These are phyloP conservation scores for Volvox carteri DNA, from an alignment of 163 green algal species.

Conservation along the genomic window DNA sequence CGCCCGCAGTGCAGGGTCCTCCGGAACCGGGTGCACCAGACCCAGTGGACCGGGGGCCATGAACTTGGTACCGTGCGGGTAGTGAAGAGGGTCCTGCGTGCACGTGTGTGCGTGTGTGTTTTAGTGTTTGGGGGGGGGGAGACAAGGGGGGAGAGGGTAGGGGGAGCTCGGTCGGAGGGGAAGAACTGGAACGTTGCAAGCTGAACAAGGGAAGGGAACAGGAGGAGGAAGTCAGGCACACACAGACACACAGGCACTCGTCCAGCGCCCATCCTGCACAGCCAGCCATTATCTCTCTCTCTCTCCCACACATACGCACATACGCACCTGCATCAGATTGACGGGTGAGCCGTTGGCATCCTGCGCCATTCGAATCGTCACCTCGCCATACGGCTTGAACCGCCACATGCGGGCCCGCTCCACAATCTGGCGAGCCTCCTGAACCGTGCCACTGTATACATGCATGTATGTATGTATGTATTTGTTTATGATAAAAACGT, in stretches of 20 bases:
- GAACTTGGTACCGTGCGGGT: slow-evolving; percentile 93
- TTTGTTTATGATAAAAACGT: too few relatives aligned
- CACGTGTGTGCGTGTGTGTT: too few relatives aligned
- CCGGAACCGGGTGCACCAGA: slow-evolving; percentile 84
- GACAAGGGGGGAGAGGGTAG: not conserved
- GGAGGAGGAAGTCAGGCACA: too few relatives aligned
- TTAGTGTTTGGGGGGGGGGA: slow-evolving; percentile 10
- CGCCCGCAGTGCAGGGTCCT: slow-evolving; percentile 74
- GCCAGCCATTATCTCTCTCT: too few relatives aligned
- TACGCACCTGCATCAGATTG: slow-evolving; percentile 80
- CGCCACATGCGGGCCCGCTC: slow-evolving; percentile 89
- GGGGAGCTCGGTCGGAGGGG: too few relatives aligned
- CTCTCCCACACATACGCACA: too few relatives aligned
- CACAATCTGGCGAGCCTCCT: slow-evolving; percentile 87
- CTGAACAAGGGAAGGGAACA: too few relatives aligned
- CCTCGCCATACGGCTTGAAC: slow-evolving; percentile 95
- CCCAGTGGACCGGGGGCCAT: slow-evolving; percentile 89
- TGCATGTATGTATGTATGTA: too few relatives aligned
- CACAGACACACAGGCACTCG: too few relatives aligned
- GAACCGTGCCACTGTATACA: slow-evolving; percentile 83
- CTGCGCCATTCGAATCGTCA: slow-evolving; percentile 83
- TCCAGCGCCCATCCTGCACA: too few relatives aligned
- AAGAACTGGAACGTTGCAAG: too few relatives aligned
- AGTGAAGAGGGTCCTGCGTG: slow-evolving; percentile 93
- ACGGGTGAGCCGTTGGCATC: slow-evolving; percentile 86